Evolutionary conservation across 768 basidiomycete species (phyloP).

Genomic region (Pholiota molesta): DNA sequence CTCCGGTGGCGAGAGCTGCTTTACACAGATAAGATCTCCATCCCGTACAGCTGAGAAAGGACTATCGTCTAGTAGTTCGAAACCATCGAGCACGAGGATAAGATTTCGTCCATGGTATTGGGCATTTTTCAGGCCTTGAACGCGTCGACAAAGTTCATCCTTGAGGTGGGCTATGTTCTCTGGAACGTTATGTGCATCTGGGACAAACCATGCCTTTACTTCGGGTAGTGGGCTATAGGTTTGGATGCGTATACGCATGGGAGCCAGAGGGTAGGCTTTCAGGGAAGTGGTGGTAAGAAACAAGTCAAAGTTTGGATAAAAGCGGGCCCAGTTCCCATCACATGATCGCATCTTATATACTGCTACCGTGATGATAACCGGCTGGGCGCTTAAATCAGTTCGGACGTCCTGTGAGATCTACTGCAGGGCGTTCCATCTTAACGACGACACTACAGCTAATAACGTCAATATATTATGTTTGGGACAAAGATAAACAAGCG

Average conservation of each 20-base stretch:
- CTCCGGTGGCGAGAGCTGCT: constrained; percentile 16
- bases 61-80: constrained; percentile 48
- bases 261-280: no score
- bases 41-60: constrained; percentile 45
- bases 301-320: no score
- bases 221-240: constrained; percentile 48
- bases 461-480: no score
- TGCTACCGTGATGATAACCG: no score
- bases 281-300: background rate
- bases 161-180: constrained; percentile 43
- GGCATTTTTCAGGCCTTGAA: constrained; percentile 32
- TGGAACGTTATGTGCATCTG: constrained; percentile 26
- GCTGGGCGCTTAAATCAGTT: no score
- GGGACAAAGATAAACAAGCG: no score
- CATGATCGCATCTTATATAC: no score
- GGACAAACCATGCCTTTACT: constrained; percentile 56
- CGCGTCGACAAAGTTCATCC: constrained; percentile 33
- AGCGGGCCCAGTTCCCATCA: no score
- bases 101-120: constrained; percentile 26
- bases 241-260: constrained; percentile 57
- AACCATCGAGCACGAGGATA: constrained; percentile 45
- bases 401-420: no score
- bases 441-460: no score
- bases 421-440: no score
- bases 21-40: constrained; percentile 48